phyloP scores from a whole-genome alignment of 805 yeast genomes.

The Starmerella bacillaris region DNA sequence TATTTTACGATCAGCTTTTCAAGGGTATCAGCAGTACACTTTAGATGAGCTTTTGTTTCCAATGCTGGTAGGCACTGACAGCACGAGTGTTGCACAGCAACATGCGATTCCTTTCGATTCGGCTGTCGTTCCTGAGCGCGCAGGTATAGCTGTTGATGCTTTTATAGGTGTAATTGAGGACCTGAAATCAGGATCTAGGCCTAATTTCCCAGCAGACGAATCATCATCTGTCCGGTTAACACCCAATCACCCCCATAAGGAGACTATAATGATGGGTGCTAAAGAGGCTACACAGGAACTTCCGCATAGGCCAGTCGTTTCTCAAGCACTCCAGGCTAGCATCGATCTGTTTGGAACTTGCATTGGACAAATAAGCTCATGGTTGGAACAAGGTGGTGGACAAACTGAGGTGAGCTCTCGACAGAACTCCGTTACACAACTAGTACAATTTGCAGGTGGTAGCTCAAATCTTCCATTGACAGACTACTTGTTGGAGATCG shows the following conservation, averaged over 20 bases:
- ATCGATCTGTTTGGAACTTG: slow-evolving; percentile 17
- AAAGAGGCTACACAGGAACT: slow-evolving; percentile 9
- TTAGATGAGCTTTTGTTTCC: slow-evolving; percentile 64
- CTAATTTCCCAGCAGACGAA: slow-evolving; percentile 37
- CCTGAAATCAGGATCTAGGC: slow-evolving; percentile 36
- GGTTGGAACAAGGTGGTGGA: slow-evolving; percentile 12
- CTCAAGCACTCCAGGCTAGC: slow-evolving; percentile 14
- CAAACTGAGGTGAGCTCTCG: slow-evolving; percentile 7
- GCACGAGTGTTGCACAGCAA: slow-evolving; percentile 13
- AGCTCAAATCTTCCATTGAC: too few species aligned
- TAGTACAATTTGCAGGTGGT: slow-evolving; percentile 13
- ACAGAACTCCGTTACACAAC: slow-evolving; percentile 17
- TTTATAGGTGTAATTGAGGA: slow-evolving; percentile 58
- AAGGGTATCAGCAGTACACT: slow-evolving; percentile 56
- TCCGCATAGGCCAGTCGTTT: slow-evolving; percentile 11
- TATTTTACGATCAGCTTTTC: slow-evolving; percentile 60
- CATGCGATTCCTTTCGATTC: slow-evolving; percentile 34
- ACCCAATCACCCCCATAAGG: too few species aligned
- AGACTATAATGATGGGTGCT: slow-evolving; percentile 5
- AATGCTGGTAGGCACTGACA: slow-evolving; percentile 27
- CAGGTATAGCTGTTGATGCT: slow-evolving; percentile 50
- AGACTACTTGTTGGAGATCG: slow-evolving; percentile 1
- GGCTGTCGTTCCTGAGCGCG: slow-evolving; percentile 42
- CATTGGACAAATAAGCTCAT: slow-evolving; percentile 12
- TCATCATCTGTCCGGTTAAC: too few species aligned